These are phyloP conservation scores for Euphorbia peplus DNA, from an alignment of 345 rosid genomes.

Conservation along the genomic window DNA sequence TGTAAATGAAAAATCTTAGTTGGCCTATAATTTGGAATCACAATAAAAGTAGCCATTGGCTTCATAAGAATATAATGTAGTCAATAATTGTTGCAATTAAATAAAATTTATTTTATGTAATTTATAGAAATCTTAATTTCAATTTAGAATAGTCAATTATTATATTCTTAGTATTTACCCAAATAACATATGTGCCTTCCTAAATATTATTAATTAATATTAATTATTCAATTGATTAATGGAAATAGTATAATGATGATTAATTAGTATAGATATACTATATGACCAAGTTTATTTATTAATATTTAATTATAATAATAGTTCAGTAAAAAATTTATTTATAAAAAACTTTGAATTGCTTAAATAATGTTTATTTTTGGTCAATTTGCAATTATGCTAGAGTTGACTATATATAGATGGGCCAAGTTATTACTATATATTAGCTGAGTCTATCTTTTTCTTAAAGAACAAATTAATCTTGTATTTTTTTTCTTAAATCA, in stretches of 20 bases:
- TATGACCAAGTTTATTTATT: not conserved
- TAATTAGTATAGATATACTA: not conserved
- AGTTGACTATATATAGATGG: constrained; percentile 2
- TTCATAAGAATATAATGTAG: not conserved
- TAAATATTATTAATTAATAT: not conserved
- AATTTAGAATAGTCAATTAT: not conserved
- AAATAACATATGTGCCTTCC: not conserved
- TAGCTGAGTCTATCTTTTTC: not conserved
- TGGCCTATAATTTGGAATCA: constrained; percentile 18
- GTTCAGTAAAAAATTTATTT: not conserved
- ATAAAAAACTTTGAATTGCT: not conserved
- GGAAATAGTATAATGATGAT: not conserved
- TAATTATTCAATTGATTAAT: not conserved
- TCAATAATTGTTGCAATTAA: not conserved
- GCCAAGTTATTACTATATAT: not conserved
- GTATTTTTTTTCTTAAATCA: not conserved
- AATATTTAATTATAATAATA: not conserved
- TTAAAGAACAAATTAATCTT: not conserved
- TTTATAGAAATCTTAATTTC: not conserved
- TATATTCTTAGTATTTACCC: not conserved
- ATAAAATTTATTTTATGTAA: no score
- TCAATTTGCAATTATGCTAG: not conserved
- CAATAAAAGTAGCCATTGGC: not conserved
- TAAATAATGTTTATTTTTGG: not conserved
- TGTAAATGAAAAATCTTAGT: not conserved